Evolutionary conservation across 441 rosid genomes (phyloP).

Genomic region (Euphorbia celastroides): DNA sequence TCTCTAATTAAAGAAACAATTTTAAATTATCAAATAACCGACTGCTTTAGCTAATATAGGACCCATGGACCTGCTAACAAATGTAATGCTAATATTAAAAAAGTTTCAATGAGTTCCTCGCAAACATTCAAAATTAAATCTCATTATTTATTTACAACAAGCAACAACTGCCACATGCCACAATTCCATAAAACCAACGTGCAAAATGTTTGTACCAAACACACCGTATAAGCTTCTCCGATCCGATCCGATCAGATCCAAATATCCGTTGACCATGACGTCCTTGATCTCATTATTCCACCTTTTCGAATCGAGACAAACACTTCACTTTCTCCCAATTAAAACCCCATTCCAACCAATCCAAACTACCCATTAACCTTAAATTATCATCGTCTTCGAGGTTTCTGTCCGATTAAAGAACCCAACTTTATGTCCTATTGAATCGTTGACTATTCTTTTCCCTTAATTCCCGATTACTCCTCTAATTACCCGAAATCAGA

Average conservation of each 20-base stretch:
- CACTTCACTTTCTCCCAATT: not conserved
- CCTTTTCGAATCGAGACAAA: not conserved
- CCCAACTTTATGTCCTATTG: not conserved
- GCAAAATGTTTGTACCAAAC: not conserved
- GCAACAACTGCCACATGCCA: not conserved
- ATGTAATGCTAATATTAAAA: too few species aligned
- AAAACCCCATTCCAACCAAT: not conserved
- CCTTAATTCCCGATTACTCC: not conserved
- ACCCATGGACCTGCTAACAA: too few species aligned
- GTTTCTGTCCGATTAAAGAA: not conserved
- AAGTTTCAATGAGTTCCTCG: too few species aligned
- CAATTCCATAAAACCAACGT: not conserved
- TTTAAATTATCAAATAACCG: too few species aligned
- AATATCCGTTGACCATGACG: not conserved
- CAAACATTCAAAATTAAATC: too few species aligned
- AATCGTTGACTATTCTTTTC: not conserved
- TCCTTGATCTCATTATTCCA: not conserved
- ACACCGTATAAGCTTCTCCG: not conserved
- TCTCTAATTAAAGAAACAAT: too few species aligned
- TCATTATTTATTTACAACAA: too few species aligned
- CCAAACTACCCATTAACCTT: not conserved
- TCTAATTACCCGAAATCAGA: not conserved
- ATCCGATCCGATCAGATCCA: not conserved
- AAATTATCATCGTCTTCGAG: not conserved
- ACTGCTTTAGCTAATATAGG: too few species aligned